Base-by-base conservation (phyloP, 2,329 filamentous ascomycete genomes). In the Ophiostoma ulmi region DNA sequence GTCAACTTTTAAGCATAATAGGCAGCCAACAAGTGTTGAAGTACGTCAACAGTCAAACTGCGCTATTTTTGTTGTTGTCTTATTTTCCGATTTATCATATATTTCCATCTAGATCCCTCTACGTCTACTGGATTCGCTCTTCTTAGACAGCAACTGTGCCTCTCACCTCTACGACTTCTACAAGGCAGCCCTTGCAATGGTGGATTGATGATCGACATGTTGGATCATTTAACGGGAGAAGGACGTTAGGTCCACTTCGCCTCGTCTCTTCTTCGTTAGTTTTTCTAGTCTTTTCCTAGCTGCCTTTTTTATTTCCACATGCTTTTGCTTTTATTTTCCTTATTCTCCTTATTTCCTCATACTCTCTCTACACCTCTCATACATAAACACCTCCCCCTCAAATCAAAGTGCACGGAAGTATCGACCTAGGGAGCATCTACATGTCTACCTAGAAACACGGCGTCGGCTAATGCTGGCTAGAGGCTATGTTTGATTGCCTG, bases 261-360 rank as follows among this genome's bases (percentile, higher is more conserved):
- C 58, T 63, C 58, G 58, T 63, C 58, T 63, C 58, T 63, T 63
- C 58, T 63, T 35, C 52, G n/a, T 26, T 63, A 35, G 58, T 35
- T 63, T 63, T 63, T 63, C 58, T 35, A 63, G 26, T 35, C 26
- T 35, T 63, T 55, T 35, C 26, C 58, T 63, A 14, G 52, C 52
- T 26, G 52, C 22, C 58, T 58, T 58, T 58, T 26, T 10, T 58
- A 22, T 58, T 31, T 58, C 58, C 58, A 63, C 58, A 31, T 63
- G 26, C 58, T 36, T 63, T 35, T 35, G 22, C 5, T 63, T 13
- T 26, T 58, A 22, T 31, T 31, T 13, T 58, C 8, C 17, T 31
- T 35, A 63, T 63, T 63, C 6, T 35, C 58, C 58, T 35, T 14
- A 35, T 63, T 26, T 58, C 52, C 52, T 58, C 31, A 58, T 58